These are phyloP conservation scores for Penicillium cosmopolitanum DNA, from an alignment of 495 filamentous ascomycete species.

Conservation along the genomic window DNA sequence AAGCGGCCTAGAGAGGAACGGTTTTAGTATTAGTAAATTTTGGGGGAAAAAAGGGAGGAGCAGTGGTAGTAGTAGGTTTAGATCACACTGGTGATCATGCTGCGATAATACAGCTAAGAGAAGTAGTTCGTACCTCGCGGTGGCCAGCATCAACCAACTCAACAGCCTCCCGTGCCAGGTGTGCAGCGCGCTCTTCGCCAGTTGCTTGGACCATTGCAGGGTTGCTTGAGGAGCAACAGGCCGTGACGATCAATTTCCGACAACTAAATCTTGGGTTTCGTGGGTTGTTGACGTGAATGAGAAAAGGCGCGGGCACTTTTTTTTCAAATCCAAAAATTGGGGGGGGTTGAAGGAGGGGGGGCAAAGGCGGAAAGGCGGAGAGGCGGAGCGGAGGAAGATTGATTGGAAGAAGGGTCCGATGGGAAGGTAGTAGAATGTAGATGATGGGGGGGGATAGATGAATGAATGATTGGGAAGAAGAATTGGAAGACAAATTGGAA, in stretches of 20 bases:
- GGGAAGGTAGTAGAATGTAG: neutral
- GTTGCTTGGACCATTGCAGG: slow-evolving; percentile 54
- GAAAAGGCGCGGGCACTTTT: slow-evolving; percentile 15
- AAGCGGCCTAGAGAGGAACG: slow-evolving; percentile 49
- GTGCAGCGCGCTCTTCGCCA: slow-evolving; percentile 52
- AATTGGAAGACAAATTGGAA: too few species aligned
- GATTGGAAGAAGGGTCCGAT: neutral
- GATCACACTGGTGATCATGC: neutral
- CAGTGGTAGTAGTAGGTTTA: neutral
- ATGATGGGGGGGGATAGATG: neutral
- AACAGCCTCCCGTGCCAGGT: slow-evolving; percentile 53
- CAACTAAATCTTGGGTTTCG: slow-evolving; percentile 9
- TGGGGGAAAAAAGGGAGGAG: neutral
- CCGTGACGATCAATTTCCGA: slow-evolving; percentile 10
- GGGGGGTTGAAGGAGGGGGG: slow-evolving; percentile 9
- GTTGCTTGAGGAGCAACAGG: slow-evolving; percentile 24
- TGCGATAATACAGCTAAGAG: neutral
- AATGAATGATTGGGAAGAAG: neutral
- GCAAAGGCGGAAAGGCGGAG: slow-evolving; percentile 17
- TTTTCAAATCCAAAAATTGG: neutral
- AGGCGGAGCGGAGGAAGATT: slow-evolving; percentile 16
- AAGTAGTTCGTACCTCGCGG: slow-evolving; percentile 44
- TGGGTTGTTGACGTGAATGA: slow-evolving; percentile 1
- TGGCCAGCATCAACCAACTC: slow-evolving; percentile 53
- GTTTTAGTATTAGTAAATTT: neutral